phyloP scores from a whole-genome alignment of 345 rosid genomes.

The Microthlaspi erraticum region DNA sequence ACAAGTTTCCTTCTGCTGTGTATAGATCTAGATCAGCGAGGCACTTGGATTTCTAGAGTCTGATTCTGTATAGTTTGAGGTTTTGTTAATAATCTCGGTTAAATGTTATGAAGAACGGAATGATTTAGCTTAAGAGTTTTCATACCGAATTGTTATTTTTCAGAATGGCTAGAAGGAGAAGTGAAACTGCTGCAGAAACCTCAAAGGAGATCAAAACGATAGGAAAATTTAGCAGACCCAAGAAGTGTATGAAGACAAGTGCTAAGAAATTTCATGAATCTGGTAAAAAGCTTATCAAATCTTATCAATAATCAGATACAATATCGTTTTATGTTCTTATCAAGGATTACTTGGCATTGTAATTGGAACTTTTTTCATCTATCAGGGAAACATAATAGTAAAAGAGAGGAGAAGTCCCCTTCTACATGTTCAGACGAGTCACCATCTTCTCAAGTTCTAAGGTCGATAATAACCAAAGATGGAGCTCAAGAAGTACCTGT shows the following conservation, averaged over 20 bases:
- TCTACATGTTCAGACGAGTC: constrained; percentile 31
- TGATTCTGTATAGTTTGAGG: constrained; percentile 1
- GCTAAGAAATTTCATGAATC: constrained; percentile 13
- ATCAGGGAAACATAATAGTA: constrained; percentile 36
- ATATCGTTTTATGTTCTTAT: constrained; percentile 10
- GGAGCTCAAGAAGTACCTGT: constrained; percentile 27
- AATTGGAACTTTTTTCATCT: background rate
- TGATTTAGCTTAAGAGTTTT: constrained; percentile 11
- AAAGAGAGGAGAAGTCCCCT: constrained; percentile 42
- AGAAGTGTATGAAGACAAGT: constrained; percentile 34
- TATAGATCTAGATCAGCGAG: constrained; percentile 11
- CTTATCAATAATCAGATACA: background rate
- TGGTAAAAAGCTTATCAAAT: constrained; percentile 27
- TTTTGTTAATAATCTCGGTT: constrained; percentile 11
- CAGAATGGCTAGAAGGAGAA: constrained; percentile 45
- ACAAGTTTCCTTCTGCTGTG: constrained; percentile 3
- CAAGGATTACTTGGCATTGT: background rate
- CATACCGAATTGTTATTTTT: background rate
- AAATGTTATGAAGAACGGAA: background rate
- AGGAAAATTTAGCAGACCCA: constrained; percentile 36
- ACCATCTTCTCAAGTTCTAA: constrained; percentile 24
- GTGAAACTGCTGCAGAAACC: constrained; percentile 21
- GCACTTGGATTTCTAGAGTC: constrained; percentile 18
- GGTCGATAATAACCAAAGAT: constrained; percentile 25
- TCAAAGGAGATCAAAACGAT: constrained; percentile 29